Conservation (phyloP, 768 basidiomycete genomes). For the Leucocoprinus birnbaumii region DNA sequence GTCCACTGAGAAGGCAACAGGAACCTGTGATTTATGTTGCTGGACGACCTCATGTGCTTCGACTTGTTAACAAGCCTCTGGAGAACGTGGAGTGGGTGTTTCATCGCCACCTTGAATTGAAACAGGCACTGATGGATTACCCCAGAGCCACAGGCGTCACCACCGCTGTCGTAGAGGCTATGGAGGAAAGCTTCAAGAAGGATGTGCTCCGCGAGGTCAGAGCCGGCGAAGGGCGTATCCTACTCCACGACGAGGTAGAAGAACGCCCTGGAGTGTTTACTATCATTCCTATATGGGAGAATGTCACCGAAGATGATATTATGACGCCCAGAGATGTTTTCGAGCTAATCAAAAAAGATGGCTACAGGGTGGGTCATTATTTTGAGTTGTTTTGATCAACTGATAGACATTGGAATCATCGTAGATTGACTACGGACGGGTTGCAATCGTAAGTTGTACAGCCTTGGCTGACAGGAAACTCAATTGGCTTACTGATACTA, state of each 20-base stretch:
- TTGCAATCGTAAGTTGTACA: conserved; percentile 71
- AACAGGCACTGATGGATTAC: background rate
- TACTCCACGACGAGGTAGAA: conserved; percentile 95
- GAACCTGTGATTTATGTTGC: conserved; percentile 92
- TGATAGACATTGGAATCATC: background rate
- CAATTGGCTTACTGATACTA: conserved; percentile 3
- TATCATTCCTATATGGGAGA: conserved; percentile 95
- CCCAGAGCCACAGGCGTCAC: conserved; percentile 89
- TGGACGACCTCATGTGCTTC: conserved; percentile 86
- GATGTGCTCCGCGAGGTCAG: conserved; percentile 86
- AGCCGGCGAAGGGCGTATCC: conserved; percentile 67
- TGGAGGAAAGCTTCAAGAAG: conserved; percentile 85
- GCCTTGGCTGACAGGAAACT: background rate
- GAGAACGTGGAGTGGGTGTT: conserved; percentile 87
- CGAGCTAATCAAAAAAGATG: conserved; percentile 68
- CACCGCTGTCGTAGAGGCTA: conserved; percentile 84
- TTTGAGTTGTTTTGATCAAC: background rate
- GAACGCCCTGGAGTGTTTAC: conserved; percentile 87
- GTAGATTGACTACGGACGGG: conserved; percentile 83
- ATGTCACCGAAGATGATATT: conserved; percentile 74
- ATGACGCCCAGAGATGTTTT: conserved; percentile 87
- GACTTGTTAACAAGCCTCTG: conserved; percentile 81
- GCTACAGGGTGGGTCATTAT: conserved; percentile 56
- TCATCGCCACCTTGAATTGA: background rate
- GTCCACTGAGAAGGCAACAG: conserved; percentile 27